phyloP scores from a whole-genome alignment of 1,139 yeast species.

The Saccharomyces pastorianus region DNA sequence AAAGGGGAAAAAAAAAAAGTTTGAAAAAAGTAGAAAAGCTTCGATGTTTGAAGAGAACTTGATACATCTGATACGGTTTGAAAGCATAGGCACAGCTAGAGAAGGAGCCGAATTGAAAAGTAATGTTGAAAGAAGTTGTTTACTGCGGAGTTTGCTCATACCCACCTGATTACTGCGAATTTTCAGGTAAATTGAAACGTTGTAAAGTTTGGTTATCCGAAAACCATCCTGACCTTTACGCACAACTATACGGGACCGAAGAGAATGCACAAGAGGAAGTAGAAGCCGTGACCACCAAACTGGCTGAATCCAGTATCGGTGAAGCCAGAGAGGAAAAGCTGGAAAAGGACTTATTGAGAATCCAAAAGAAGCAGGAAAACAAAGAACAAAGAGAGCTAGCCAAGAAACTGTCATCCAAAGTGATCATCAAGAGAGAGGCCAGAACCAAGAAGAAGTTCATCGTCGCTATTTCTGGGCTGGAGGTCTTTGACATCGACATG shows the following conservation, averaged over 20 bases:
- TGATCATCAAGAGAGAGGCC: slow-evolving; percentile 76
- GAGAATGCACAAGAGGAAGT: slow-evolving; percentile 13
- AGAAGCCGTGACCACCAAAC: slow-evolving; percentile 19
- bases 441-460: slow-evolving; percentile 86
- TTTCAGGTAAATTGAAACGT: slow-evolving; percentile 71
- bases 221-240: slow-evolving; percentile 48
- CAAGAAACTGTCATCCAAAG: slow-evolving; percentile 70
- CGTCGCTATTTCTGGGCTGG: slow-evolving; percentile 79
- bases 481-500: slow-evolving; percentile 80
- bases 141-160: slow-evolving; percentile 82
- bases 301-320: slow-evolving; percentile 31
- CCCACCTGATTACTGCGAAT: slow-evolving; percentile 93
- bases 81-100: too few species aligned
- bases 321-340: slow-evolving; percentile 74
- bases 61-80: too few species aligned
- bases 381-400: slow-evolving; percentile 79
- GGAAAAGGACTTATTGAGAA: slow-evolving; percentile 71
- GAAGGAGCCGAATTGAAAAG: not conserved
- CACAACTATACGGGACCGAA: slow-evolving; percentile 42
- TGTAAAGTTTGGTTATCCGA: slow-evolving; percentile 78
- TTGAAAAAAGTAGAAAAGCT: too few species aligned
- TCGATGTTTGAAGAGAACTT: too few species aligned
- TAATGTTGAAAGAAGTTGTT: slow-evolving; percentile 39
- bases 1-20: not conserved
- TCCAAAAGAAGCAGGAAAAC: slow-evolving; percentile 83